Evolutionary conservation across 2,329 filamentous ascomycete genomes (phyloP).

Genomic region (Fusarium sp.): DNA sequence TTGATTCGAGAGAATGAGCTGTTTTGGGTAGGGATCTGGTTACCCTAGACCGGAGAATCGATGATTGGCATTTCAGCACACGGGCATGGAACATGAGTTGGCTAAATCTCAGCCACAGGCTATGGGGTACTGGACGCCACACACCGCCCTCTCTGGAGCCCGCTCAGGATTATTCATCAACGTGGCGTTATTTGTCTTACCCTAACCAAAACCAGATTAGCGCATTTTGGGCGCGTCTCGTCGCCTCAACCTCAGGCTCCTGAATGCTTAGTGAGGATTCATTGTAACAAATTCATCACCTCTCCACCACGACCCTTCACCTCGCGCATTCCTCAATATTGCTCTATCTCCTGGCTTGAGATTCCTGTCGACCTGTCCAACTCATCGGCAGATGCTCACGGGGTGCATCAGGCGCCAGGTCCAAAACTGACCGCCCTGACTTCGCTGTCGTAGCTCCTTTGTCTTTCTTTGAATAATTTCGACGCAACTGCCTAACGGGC

Average conservation of each 20-base stretch:
- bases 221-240: conserved; percentile 36
- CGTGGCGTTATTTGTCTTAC: not conserved
- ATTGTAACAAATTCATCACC: conserved; percentile 46
- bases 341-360: conserved; percentile 28
- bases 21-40: not conserved
- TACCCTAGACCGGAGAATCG: not conserved
- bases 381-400: conserved; percentile 48
- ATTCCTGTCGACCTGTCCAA: conserved; percentile 37
- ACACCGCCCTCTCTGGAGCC: not conserved
- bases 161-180: conserved; percentile 22
- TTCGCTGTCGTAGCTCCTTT: conserved; percentile 39
- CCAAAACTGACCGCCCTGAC: conserved; percentile 49
- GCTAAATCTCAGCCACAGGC: not conserved
- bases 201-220: conserved; percentile 18
- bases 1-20: conserved; percentile 25
- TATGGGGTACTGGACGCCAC: not conserved
- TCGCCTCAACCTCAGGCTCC: conserved; percentile 41
- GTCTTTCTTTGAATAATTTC: conserved; percentile 35
- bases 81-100: not conserved
- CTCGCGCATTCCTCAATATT: conserved; percentile 34
- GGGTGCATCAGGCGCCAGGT: conserved; percentile 51
- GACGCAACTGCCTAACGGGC: conserved; percentile 16
- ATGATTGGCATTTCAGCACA: not conserved
- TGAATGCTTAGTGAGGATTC: conserved; percentile 41
- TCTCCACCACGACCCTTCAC: conserved; percentile 31